Conservation (phyloP, 2,329 filamentous ascomycete species). For the Colletotrichum horii region DNA sequence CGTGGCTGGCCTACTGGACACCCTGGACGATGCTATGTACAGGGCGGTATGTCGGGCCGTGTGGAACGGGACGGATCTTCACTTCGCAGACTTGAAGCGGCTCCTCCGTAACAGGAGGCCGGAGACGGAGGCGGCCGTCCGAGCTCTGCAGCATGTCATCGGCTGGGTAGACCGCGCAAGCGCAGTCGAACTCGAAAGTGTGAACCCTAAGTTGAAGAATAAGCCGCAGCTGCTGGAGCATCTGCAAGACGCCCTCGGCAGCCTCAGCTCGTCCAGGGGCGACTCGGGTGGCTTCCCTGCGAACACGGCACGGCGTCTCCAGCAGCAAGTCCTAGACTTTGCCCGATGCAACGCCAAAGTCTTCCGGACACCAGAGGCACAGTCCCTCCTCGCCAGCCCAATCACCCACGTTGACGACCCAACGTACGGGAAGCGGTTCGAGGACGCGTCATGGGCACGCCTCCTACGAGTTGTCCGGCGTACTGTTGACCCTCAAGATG, state of each 20-base stretch:
- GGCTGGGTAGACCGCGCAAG: neutral
- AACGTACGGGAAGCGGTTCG: neutral
- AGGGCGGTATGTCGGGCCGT: neutral
- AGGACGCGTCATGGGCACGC: neutral
- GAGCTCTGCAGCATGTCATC: neutral
- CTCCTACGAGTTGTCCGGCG: neutral
- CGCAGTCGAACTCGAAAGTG: neutral
- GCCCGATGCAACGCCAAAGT: too few species aligned
- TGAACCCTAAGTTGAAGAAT: neutral
- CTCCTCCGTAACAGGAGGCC: neutral
- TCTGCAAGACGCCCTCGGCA: neutral
- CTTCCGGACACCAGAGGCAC: neutral
- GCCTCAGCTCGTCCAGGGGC: neutral
- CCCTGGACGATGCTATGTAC: neutral
- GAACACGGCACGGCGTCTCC: too few species aligned
- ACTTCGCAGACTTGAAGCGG: neutral
- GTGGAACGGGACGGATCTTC: neutral
- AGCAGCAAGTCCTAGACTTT: too few species aligned
- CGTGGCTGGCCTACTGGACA: neutral
- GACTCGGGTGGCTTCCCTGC: too few species aligned
- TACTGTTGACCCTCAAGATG: neutral
- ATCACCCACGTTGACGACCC: neutral
- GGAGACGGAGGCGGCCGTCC: neutral
- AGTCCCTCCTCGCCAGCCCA: neutral
- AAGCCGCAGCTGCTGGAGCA: neutral